Percentiles rank a stretch among this genome's conserved stretches.
Evolutionary conservation across 2,329 filamentous ascomycete species (phyloP).

Genomic region (Pseudogymnoascus sp.): DNA sequence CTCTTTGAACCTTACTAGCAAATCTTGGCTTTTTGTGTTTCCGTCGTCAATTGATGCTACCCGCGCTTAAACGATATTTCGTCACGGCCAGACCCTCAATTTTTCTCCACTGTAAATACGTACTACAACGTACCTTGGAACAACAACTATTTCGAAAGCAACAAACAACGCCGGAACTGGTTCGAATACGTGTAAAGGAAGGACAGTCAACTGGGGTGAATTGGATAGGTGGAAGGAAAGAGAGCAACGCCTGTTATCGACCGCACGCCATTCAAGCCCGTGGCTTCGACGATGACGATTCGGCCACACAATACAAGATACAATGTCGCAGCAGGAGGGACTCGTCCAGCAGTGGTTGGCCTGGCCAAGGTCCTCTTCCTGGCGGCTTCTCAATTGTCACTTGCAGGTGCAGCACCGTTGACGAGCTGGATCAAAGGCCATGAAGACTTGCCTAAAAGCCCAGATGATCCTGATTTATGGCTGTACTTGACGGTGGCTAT

Average conservation of each 20-base stretch:
- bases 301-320: background rate
- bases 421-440: slow-evolving; percentile 33
- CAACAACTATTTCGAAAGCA: background rate
- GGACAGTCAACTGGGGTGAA: background rate
- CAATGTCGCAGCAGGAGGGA: slow-evolving; percentile 5
- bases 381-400: slow-evolving; percentile 36
- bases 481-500: slow-evolving; percentile 73
- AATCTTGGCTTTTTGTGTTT: slow-evolving; percentile 1
- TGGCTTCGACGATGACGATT: slow-evolving; percentile 1
- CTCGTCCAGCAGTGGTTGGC: slow-evolving; percentile 45
- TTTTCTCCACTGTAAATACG: slow-evolving; percentile 5
- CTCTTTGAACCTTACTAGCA: background rate
- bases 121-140: background rate
- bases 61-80: background rate
- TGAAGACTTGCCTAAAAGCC: slow-evolving; percentile 41
- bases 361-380: slow-evolving; percentile 45
- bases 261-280: background rate
- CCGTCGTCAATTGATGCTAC: background rate
- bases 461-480: slow-evolving; percentile 63
- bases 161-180: background rate
- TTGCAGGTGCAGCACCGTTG: slow-evolving; percentile 28
- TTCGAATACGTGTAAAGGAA: background rate
- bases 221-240: background rate
- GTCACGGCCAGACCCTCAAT: background rate
- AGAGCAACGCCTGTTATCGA: background rate